Evolutionary conservation across 805 yeast genomes (phyloP).

Genomic region (Myxozyma mucilagina): DNA sequence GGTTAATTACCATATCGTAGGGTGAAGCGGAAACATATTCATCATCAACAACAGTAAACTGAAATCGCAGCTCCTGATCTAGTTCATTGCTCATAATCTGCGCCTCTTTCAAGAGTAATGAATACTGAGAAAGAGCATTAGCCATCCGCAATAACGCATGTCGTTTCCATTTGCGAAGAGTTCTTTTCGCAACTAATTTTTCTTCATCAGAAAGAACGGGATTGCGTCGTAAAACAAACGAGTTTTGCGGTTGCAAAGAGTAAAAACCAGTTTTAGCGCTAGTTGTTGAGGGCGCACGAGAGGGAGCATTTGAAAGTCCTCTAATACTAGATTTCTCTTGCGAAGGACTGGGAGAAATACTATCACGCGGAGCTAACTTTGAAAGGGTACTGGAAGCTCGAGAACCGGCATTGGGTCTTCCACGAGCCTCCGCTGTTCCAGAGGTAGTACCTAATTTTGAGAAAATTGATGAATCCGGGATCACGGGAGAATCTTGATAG

Average conservation of each 20-base stretch:
- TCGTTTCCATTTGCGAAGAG: conserved; percentile 11
- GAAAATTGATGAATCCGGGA: conserved; percentile 1
- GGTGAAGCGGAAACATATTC: conserved; percentile 17
- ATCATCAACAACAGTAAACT: conserved; percentile 27
- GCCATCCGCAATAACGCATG: conserved; percentile 22
- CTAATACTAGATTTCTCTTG: not conserved
- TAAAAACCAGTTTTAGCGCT: not conserved
- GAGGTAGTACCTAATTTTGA: conserved; percentile 2
- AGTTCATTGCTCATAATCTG: conserved; percentile 42
- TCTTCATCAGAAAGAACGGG: conserved; percentile 17
- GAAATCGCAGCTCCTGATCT: conserved; percentile 40
- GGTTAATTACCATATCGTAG: conserved; percentile 26
- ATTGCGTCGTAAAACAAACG: conserved; percentile 10
- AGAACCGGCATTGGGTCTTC: not conserved
- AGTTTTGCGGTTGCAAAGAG: not conserved
- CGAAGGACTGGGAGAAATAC: conserved; percentile 6
- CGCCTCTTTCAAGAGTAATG: conserved; percentile 34
- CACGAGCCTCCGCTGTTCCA: not conserved
- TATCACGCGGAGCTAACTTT: not conserved
- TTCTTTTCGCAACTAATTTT: conserved; percentile 8
- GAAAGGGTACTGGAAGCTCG: not conserved
- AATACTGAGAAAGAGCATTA: conserved; percentile 21
- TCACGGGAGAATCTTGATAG: not conserved
- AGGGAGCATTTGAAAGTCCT: not conserved
- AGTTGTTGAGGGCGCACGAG: conserved; percentile 1